phyloP scores from a whole-genome alignment of 345 rosid genomes.

The Aquilaria sinensis region DNA sequence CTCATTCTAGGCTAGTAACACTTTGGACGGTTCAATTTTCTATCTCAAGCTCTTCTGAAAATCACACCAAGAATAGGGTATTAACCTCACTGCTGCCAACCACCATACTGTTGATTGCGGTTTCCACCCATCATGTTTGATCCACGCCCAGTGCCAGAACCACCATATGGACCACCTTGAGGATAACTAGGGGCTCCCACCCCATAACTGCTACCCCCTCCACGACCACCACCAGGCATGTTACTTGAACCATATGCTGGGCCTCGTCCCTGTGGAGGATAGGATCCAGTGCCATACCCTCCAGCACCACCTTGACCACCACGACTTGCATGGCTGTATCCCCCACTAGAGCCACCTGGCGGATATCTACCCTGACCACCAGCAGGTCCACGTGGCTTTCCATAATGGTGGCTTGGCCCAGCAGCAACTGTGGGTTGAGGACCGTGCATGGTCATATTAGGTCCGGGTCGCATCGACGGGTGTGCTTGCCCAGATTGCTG shows the following conservation, averaged over 20 bases:
- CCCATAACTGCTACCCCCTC: constrained; percentile 64
- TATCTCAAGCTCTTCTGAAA: background rate
- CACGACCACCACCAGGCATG: constrained; percentile 56
- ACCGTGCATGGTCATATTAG: constrained; percentile 43
- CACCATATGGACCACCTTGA: constrained; percentile 65
- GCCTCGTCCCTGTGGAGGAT: constrained; percentile 77
- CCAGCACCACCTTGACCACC: constrained; percentile 35
- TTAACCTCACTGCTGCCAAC: constrained; percentile 51
- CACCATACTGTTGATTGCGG: constrained; percentile 82
- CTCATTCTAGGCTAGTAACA: too few relatives aligned
- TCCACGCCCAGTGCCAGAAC: constrained; percentile 71
- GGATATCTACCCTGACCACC: constrained; percentile 72
- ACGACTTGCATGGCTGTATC: constrained; percentile 34
- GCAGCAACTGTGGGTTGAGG: constrained; percentile 70
- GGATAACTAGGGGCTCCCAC: constrained; percentile 69
- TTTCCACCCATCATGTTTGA: constrained; percentile 76
- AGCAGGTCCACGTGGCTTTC: constrained; percentile 72
- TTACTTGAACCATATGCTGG: constrained; percentile 68
- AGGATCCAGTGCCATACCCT: constrained; percentile 65
- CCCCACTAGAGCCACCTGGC: constrained; percentile 54
- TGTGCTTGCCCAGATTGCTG: constrained; percentile 84
- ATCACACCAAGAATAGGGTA: background rate
- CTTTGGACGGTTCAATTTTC: background rate
- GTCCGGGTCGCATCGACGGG: constrained; percentile 40
- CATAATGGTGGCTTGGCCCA: constrained; percentile 69